Evolutionary conservation across 2,329 filamentous ascomycete species (phyloP).

Genomic region (Polytolypa hystricis): DNA sequence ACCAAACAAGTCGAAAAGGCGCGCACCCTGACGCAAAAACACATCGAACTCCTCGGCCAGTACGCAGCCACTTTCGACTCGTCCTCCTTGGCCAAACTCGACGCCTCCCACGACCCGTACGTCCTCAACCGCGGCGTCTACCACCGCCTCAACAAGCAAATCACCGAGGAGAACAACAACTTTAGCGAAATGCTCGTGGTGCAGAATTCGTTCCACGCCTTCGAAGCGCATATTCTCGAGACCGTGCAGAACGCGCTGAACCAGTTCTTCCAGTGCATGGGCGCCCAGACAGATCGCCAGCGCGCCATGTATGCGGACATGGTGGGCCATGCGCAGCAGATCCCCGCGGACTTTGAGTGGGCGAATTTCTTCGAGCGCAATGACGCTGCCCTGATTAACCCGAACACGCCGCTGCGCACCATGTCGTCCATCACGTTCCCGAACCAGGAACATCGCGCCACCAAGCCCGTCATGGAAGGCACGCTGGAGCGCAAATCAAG

Average conservation of each 20-base stretch:
- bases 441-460: constrained; percentile 74
- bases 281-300: constrained; percentile 69
- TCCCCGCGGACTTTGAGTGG: constrained; percentile 87
- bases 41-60: constrained; percentile 86
- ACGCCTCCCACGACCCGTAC: constrained; percentile 73
- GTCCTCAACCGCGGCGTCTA: constrained; percentile 70
- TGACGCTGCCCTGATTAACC: constrained; percentile 62
- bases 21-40: constrained; percentile 76
- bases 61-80: constrained; percentile 73
- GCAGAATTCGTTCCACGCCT: constrained; percentile 80
- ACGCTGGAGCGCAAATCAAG: constrained; percentile 82
- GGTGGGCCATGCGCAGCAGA: constrained; percentile 60
- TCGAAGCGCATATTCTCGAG: constrained; percentile 75
- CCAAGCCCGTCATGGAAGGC: constrained; percentile 75
- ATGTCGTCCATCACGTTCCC: constrained; percentile 69
- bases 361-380: constrained; percentile 67
- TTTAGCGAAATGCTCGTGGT: constrained; percentile 80
- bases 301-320: constrained; percentile 77
- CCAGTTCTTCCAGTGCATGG: constrained; percentile 70
- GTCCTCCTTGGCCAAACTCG: constrained; percentile 53
- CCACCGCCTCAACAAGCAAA: constrained; percentile 78
- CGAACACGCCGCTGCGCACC: constrained; percentile 59
- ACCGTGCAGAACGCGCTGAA: constrained; percentile 73
- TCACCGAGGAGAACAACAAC: constrained; percentile 93
- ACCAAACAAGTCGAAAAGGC: constrained; percentile 89